These are phyloP conservation scores for Chenopodium formosanum DNA, from an alignment of 148 eudicot genomes.

Conservation along the genomic window DNA sequence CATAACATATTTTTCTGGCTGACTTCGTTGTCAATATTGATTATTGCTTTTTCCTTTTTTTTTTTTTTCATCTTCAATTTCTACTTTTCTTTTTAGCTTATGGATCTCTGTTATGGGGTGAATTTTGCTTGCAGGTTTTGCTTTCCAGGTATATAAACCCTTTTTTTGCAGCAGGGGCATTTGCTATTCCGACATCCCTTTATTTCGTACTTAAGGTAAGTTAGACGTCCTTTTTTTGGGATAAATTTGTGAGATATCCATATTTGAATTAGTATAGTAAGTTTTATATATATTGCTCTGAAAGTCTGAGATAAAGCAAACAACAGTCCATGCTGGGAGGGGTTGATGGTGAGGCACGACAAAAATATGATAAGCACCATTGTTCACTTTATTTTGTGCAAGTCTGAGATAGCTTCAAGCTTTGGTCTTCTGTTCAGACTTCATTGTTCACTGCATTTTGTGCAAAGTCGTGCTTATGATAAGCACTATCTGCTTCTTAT, in stretches of 20 bases:
- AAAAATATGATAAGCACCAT: neutral
- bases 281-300: neutral
- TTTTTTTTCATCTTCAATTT: neutral
- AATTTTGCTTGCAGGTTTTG: conserved; percentile 60
- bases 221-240: neutral
- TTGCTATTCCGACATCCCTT: conserved; percentile 70
- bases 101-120: conserved; percentile 10
- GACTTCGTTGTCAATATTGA: neutral
- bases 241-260: neutral
- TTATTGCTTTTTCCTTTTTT: neutral
- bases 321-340: neutral
- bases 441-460: neutral
- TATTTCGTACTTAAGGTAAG: conserved; percentile 76
- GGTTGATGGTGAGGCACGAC: neutral
- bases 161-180: conserved; percentile 74
- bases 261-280: neutral
- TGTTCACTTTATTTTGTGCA: too few species aligned
- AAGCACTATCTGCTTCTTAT: neutral
- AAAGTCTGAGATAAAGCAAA: neutral
- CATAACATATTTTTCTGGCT: neutral
- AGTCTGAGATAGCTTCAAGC: neutral
- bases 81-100: conserved; percentile 4
- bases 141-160: conserved; percentile 63
- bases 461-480: neutral
- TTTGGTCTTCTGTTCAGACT: neutral